phyloP scores from a whole-genome alignment of 129 eudicot species.

The Tagetes patula region DNA sequence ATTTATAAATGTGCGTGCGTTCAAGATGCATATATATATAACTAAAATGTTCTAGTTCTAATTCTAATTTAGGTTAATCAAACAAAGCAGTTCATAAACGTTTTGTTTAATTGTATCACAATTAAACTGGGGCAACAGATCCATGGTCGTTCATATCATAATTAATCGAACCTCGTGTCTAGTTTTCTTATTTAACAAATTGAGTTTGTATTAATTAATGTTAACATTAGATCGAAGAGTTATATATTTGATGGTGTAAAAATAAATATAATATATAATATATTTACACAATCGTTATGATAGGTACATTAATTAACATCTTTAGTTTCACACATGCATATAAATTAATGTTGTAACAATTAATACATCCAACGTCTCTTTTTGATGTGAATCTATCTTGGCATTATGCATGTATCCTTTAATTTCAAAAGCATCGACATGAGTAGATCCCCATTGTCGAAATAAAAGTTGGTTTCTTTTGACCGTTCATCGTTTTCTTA shows the following conservation, averaged over 20 bases:
- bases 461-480: slow-evolving; percentile 15
- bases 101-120: too few relatives aligned
- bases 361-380: slow-evolving; percentile 14
- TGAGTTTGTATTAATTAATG: neutral
- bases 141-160: too few relatives aligned
- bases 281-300: neutral
- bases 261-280: neutral
- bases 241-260: neutral
- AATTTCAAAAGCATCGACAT: neutral
- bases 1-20: too few relatives aligned
- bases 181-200: neutral
- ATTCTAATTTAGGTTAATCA: too few relatives aligned
- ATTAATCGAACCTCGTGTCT: neutral
- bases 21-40: too few relatives aligned
- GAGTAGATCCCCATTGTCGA: slow-evolving; percentile 20
- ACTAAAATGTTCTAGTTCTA: too few relatives aligned
- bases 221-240: neutral
- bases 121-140: too few relatives aligned
- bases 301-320: neutral
- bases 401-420: slow-evolving; percentile 6
- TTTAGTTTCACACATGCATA: slow-evolving; percentile 8
- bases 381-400: neutral
- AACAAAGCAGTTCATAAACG: too few relatives aligned
- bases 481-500: slow-evolving; percentile 9
- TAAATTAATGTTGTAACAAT: neutral